Evolutionary conservation across 257 asterid species (phyloP).

Genomic region (Henckelia pumila): DNA sequence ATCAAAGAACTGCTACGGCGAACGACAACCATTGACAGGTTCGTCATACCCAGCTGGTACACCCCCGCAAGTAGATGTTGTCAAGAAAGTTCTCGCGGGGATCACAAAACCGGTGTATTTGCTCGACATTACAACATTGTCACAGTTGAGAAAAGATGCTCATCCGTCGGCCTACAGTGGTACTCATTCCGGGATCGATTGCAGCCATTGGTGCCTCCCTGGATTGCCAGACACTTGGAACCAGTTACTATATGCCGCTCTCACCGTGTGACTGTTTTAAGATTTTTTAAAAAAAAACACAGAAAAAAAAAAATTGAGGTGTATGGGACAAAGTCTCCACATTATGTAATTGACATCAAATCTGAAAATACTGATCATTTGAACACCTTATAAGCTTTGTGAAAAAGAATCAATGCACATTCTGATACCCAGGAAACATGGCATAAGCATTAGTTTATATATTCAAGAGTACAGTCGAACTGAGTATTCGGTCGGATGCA

Average conservation of each 20-base stretch:
- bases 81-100: conserved; percentile 43
- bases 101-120: conserved; percentile 45
- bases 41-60: conserved; percentile 60
- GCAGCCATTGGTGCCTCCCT: conserved; percentile 90
- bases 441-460: background rate
- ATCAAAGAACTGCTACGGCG: conserved; percentile 43
- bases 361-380: too few relatives aligned
- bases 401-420: background rate
- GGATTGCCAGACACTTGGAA: conserved; percentile 90
- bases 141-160: conserved; percentile 75
- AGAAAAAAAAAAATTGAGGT: too few relatives aligned
- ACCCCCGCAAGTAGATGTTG: conserved; percentile 53
- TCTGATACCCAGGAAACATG: background rate
- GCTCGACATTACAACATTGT: conserved; percentile 65
- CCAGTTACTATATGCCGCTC: conserved; percentile 66
- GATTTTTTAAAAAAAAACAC: background rate
- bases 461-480: background rate
- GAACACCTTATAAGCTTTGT: background rate
- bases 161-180: conserved; percentile 71
- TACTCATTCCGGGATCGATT: conserved; percentile 50
- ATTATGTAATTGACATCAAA: background rate
- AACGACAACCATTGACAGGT: conserved; percentile 53
- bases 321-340: background rate
- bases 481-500: background rate
- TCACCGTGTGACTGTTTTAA: conserved; percentile 36